Evolutionary conservation across 1,139 yeast genomes (phyloP).

Genomic region (Geotrichum cucujoidarum): DNA sequence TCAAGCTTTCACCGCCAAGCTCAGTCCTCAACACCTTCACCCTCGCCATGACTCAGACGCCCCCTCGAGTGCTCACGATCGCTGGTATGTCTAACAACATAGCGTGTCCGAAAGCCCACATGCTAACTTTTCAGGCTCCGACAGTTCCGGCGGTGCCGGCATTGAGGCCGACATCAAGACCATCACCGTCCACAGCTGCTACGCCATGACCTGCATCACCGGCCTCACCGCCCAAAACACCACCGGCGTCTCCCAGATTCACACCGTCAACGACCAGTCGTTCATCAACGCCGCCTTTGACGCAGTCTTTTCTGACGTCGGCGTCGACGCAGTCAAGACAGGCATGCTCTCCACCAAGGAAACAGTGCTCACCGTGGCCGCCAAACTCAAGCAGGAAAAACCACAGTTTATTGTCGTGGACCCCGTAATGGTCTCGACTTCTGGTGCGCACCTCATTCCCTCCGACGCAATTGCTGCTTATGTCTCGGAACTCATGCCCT

Average conservation of each 20-base stretch:
- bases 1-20: background rate
- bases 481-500: conserved; percentile 46
- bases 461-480: conserved; percentile 45
- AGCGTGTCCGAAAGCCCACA: background rate
- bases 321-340: conserved; percentile 68
- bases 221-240: conserved; percentile 82
- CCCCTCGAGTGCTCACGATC: conserved; percentile 23
- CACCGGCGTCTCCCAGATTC: conserved; percentile 49
- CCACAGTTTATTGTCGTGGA: conserved; percentile 51
- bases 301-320: conserved; percentile 59
- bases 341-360: conserved; percentile 67
- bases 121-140: conserved; percentile 75
- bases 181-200: conserved; percentile 70
- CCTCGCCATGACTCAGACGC: conserved; percentile 6
- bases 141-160: conserved; percentile 93
- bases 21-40: background rate
- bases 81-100: conserved; percentile 15
- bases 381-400: conserved; percentile 38
- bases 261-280: conserved; percentile 43
- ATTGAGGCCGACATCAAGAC: conserved; percentile 90
- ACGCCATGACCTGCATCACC: conserved; percentile 73
- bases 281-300: conserved; percentile 47
- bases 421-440: conserved; percentile 79
- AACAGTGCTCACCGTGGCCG: conserved; percentile 49
- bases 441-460: conserved; percentile 58